Percentiles rank a stretch among this genome's conserved stretches.
Conservation (phyloP, 2,329 filamentous ascomycete genomes). For the Zymoseptoria tritici region DNA sequence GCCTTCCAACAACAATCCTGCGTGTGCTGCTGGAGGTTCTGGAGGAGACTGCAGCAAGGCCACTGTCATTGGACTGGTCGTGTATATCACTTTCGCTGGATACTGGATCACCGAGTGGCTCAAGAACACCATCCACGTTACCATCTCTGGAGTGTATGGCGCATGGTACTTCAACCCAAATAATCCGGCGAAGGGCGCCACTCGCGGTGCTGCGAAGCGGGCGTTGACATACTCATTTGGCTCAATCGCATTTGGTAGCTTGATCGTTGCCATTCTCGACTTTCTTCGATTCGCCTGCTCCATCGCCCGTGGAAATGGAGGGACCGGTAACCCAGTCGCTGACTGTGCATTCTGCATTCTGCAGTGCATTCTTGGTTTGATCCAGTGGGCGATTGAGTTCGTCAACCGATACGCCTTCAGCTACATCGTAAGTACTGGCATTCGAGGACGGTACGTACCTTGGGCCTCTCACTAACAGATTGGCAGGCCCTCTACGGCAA, state of each 20-base stretch:
- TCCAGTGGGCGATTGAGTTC: slow-evolving; percentile 82
- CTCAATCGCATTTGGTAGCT: slow-evolving; percentile 76
- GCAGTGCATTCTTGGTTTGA: slow-evolving; percentile 64
- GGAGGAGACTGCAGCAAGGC: slow-evolving; percentile 58
- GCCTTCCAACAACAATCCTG: slow-evolving; percentile 53
- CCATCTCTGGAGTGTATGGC: slow-evolving; percentile 80
- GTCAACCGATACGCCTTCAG: slow-evolving; percentile 58
- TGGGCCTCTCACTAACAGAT: not conserved
- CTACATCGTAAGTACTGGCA: slow-evolving; percentile 61
- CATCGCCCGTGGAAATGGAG: slow-evolving; percentile 60
- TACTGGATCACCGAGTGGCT: slow-evolving; percentile 94
- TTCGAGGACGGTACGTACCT: too few species aligned
- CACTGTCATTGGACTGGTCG: slow-evolving; percentile 76
- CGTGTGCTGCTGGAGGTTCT: slow-evolving; percentile 43
- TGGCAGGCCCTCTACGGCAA: not conserved
- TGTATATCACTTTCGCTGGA: slow-evolving; percentile 81
- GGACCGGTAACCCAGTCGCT: slow-evolving; percentile 61
- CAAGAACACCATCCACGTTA: slow-evolving; percentile 88
- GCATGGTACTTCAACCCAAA: slow-evolving; percentile 80
- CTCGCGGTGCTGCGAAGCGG: slow-evolving; percentile 72
- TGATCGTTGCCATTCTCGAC: slow-evolving; percentile 82
- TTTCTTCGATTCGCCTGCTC: slow-evolving; percentile 74
- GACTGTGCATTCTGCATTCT: slow-evolving; percentile 65
- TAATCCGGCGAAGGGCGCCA: slow-evolving; percentile 67
- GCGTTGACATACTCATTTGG: slow-evolving; percentile 88